Percentiles rank a stretch among this genome's conserved stretches.
phyloP scores from a whole-genome alignment of 1,139 yeast species.

The Zygosaccharomyces sapae region DNA sequence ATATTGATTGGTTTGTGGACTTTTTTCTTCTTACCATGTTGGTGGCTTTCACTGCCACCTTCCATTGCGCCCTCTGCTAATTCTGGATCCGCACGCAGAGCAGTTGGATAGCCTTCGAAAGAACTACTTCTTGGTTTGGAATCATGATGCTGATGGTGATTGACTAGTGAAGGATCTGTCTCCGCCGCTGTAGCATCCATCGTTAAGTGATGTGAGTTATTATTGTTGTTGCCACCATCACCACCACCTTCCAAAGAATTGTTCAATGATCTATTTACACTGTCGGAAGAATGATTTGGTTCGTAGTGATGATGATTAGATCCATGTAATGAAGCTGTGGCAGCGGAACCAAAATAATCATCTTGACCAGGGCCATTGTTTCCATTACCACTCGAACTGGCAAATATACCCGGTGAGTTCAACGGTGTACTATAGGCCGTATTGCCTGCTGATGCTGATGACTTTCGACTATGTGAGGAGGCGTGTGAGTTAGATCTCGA shows the following conservation, averaged over 20 bases:
- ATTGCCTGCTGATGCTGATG: conserved; percentile 30
- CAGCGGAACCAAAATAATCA: conserved; percentile 19
- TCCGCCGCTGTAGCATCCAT: conserved; percentile 3
- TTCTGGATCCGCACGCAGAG: conserved; percentile 20
- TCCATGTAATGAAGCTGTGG: not conserved
- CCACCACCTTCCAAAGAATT: conserved; percentile 1
- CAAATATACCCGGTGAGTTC: conserved; percentile 30
- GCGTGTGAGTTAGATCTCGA: conserved; percentile 24
- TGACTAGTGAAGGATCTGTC: conserved; percentile 2
- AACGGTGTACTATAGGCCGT: conserved; percentile 33
- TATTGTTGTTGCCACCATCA: not conserved
- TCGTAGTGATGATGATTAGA: not conserved
- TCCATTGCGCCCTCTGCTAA: conserved; percentile 11
- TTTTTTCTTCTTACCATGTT: conserved; percentile 28
- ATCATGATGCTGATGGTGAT: conserved; percentile 2
- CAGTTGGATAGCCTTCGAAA: conserved; percentile 15
- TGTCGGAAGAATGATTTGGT: not conserved
- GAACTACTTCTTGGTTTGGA: conserved; percentile 10
- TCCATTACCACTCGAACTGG: conserved; percentile 10
- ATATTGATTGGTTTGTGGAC: conserved; percentile 53
- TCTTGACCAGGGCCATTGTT: conserved; percentile 11
- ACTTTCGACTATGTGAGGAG: conserved; percentile 34
- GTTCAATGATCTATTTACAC: conserved; percentile 1
- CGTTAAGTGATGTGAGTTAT: conserved; percentile 1
- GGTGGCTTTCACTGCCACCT: conserved; percentile 10